Percentiles rank a stretch among this genome's conserved stretches.
Conservation (phyloP, 83 land plant genomes). For the Thuja plicata region DNA sequence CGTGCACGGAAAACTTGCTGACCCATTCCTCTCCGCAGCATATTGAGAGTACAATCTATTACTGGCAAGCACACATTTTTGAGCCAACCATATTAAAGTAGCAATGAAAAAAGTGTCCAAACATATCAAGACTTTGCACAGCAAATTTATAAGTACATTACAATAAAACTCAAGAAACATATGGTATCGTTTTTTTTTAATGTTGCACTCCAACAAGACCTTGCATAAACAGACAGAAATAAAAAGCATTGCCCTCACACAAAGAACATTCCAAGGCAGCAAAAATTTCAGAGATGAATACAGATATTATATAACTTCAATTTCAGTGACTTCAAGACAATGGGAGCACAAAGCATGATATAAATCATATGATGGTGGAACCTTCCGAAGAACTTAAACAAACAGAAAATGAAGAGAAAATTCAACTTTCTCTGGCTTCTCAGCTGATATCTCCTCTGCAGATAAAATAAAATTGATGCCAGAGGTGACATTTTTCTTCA, state of each 20-base stretch:
- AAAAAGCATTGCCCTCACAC: not conserved
- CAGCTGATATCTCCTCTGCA: too few species aligned
- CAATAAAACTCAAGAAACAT: not conserved
- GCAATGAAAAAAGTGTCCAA: not conserved
- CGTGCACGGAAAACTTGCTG: constrained; percentile 85
- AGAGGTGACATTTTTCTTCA: too few species aligned
- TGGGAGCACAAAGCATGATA: not conserved
- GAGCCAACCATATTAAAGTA: not conserved
- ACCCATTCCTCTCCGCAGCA: constrained; percentile 49
- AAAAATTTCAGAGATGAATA: not conserved
- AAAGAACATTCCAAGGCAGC: not conserved
- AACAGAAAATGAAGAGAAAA: not conserved
- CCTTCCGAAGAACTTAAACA: not conserved
- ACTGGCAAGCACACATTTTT: constrained; percentile 42
- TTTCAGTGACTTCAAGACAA: not conserved
- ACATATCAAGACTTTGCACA: not conserved
- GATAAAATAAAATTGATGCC: too few species aligned
- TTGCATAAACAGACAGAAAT: not conserved
- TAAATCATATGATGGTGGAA: not conserved
- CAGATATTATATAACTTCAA: not conserved
- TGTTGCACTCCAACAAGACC: not conserved
- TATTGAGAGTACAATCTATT: constrained; percentile 73
- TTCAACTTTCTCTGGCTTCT: too few species aligned
- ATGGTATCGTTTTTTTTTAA: not conserved
- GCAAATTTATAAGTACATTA: not conserved